Evolutionary conservation across 2,329 filamentous ascomycete genomes (phyloP).

Genomic region (Bimuria novae-zelandiae): DNA sequence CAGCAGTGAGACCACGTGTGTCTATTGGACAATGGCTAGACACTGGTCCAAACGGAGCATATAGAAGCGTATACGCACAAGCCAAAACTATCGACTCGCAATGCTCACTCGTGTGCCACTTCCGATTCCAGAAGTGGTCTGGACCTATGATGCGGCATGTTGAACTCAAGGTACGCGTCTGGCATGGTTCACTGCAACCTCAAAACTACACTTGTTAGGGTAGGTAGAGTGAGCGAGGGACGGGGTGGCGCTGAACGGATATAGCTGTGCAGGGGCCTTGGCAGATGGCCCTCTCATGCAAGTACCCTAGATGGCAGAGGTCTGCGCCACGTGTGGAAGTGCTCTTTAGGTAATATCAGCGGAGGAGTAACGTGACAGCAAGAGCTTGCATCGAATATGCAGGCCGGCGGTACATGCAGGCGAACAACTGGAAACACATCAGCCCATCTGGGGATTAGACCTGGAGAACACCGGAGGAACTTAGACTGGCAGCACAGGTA

Average conservation of each 20-base stretch:
- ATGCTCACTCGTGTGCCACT: slow-evolving; percentile 18
- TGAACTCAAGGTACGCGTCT: slow-evolving; percentile 9
- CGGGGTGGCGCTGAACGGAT: slow-evolving; percentile 17
- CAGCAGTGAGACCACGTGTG: slow-evolving; percentile 32
- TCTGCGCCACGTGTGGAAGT: slow-evolving; percentile 29
- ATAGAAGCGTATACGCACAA: slow-evolving; percentile 20
- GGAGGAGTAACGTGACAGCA: slow-evolving; percentile 16
- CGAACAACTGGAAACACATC: slow-evolving; percentile 15
- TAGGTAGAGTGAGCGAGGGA: slow-evolving; percentile 16
- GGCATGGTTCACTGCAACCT: slow-evolving; percentile 21
- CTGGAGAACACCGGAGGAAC: not conserved
- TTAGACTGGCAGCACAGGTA: slow-evolving; percentile 6
- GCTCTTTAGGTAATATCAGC: slow-evolving; percentile 17
- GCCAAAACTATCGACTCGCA: slow-evolving; percentile 38
- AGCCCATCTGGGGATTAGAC: not conserved
- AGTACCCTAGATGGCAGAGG: slow-evolving; percentile 11
- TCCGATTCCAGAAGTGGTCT: slow-evolving; percentile 11
- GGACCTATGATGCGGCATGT: slow-evolving; percentile 27
- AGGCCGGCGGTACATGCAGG: slow-evolving; percentile 14
- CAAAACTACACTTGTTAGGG: slow-evolving; percentile 19
- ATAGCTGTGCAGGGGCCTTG: slow-evolving; percentile 29
- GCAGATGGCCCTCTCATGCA: slow-evolving; percentile 19
- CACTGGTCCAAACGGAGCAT: slow-evolving; percentile 31
- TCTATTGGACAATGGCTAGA: slow-evolving; percentile 28
- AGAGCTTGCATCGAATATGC: slow-evolving; percentile 12